Base-by-base conservation (phyloP, 2,329 filamentous ascomycete genomes). In the Elsinoe perseae region DNA sequence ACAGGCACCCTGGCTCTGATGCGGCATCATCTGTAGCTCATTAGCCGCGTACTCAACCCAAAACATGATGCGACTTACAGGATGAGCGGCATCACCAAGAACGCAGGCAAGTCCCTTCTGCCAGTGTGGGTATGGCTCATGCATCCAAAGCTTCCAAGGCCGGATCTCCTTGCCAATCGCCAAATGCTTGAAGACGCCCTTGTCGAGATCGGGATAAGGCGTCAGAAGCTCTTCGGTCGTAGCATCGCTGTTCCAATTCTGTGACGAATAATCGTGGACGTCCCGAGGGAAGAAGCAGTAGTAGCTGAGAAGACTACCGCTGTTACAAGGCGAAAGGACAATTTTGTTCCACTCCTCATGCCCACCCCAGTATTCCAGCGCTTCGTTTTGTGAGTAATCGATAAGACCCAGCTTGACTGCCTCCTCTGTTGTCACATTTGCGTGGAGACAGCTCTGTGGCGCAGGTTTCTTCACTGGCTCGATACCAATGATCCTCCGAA, bases 281-380 rank as follows among this genome's bases (percentile, higher is more conserved):
- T 77, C 74, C 1, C 79, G 75, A 0, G 82, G 79, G 68, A 85
- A 86, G 73, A 86, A 86, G 70, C 83, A 85, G 70, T 87, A 87
- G 70, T 84, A 87, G 0, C 82, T 85, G 2, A 86, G 73, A 2
- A 86, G 70, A 59, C 79, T 79, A 54, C 83, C 83, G 20, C 78
- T 79, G 64, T 85, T 84, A 70, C 84, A 87, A 4, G 84, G 82
- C 0, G 82, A 85, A 1, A 87, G 72, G 4, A 87, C 84, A 57
- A 87, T 86, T 74, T 87, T 87, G 68, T 86, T 80, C 75, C 74
- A 81, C 63, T 80, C 81, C 56, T 83, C 79, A 54, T 82, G 78
- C 1, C 84, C 84, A 23, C 84, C 84, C 84, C 84, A 87, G 72
- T 85, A 87, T 67, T 87, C 81, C 0, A 87, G 72, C 0, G 83